A percentile compares a stretch with the other conserved stretches of the same genome.
phyloP scores from a whole-genome alignment of 192 early-diverging fungal species.

The Backusella psychrophila region DNA sequence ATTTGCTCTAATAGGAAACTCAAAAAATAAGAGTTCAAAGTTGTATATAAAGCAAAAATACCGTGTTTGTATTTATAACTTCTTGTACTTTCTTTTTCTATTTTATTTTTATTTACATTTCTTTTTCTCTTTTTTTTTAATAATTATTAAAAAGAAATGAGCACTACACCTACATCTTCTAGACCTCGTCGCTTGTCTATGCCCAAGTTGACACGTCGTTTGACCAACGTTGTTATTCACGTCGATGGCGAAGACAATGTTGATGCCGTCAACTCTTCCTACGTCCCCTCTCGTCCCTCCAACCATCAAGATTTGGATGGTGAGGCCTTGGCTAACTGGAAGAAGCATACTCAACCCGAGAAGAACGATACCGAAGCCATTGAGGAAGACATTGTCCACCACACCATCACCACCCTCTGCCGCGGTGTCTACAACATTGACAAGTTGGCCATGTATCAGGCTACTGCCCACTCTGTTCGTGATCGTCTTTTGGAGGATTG shows the following conservation, averaged over 20 bases:
- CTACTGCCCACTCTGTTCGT: constrained; percentile 87
- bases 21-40: neutral
- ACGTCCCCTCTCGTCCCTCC: neutral
- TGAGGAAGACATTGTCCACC: constrained; percentile 85
- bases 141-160: neutral
- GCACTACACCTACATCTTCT: neutral
- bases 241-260: constrained; percentile 3
- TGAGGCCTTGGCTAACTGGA: neutral
- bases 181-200: constrained; percentile 6
- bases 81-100: neutral
- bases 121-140: neutral
- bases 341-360: neutral
- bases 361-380: constrained; percentile 61
- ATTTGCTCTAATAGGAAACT: neutral
- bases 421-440: constrained; percentile 90
- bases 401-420: constrained; percentile 88
- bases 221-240: constrained; percentile 8
- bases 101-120: neutral
- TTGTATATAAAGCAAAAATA: neutral
- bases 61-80: neutral
- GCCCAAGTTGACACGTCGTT: constrained; percentile 16
- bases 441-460: constrained; percentile 89
- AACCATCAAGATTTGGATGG: neutral
- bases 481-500: constrained; percentile 91
- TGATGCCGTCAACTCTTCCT: neutral